A percentile compares a stretch with the other conserved stretches of the same genome.
These are phyloP conservation scores for Parathielavia appendiculata DNA, from an alignment of 495 filamentous ascomycete genomes.

Conservation along the genomic window DNA sequence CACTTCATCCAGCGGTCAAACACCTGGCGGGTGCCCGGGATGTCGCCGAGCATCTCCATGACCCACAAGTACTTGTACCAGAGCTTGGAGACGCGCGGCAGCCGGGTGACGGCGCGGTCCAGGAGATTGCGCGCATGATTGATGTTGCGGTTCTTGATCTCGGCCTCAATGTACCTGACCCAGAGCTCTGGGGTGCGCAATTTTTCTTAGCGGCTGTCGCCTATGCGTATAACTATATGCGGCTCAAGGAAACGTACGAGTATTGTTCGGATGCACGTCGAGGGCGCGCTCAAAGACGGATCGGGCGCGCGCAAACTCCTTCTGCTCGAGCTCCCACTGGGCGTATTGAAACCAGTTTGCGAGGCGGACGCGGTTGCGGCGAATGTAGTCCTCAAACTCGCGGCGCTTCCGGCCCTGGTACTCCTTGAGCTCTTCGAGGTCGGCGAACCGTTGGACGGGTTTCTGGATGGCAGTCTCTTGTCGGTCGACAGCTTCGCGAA, in stretches of 20 bases:
- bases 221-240: not conserved
- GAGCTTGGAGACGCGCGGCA: constrained; percentile 87
- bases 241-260: constrained; percentile 55
- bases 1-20: constrained; percentile 99
- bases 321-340: constrained; percentile 95
- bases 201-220: constrained; percentile 6
- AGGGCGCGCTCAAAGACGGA: constrained; percentile 94
- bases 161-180: constrained; percentile 89
- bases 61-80: constrained; percentile 99
- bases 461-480: constrained; percentile 85
- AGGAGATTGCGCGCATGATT: constrained; percentile 94
- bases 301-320: constrained; percentile 93
- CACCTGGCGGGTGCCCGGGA: constrained; percentile 86
- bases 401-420: constrained; percentile 93
- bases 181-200: constrained; percentile 32
- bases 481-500: constrained; percentile 95
- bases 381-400: constrained; percentile 97
- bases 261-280: constrained; percentile 81
- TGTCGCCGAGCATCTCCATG: constrained; percentile 93
- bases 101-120: constrained; percentile 87
- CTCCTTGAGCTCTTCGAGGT: constrained; percentile 96
- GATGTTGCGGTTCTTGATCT: constrained; percentile 96
- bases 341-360: constrained; percentile 99
- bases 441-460: constrained; percentile 90
- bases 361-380: constrained; percentile 90